Base-by-base conservation (phyloP, 1,284 basidiomycete species). In the Cutaneotrichosporon spelunceum region DNA sequence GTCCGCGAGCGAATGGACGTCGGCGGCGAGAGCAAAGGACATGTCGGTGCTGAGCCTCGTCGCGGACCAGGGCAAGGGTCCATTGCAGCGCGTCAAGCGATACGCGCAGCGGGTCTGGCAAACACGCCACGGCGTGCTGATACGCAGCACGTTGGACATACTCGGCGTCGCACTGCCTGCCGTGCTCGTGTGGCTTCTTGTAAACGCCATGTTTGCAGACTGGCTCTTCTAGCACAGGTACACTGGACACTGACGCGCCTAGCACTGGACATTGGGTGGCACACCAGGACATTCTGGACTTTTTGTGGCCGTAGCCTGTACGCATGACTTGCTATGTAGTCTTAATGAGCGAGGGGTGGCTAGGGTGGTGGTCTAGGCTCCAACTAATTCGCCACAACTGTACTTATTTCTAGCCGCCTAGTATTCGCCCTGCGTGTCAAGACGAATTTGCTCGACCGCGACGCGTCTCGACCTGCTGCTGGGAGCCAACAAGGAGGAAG, bases 11-110 rank as follows among this genome's bases (percentile, higher is more conserved):
- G 77, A 78, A 57, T 77, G 75, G 74, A 62, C 68, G 5, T 55
- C 72, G 7, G 75, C 72, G 3, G 75, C 73, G 6, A 71, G 68
- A 45, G 72, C 72, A 19, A 77, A 75, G 66, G 75, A 78, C 48
- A 72, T 70, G 62, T 65, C 68, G 8, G 66, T 78, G 14, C 60
- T 73, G 45, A 69, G 68, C 36, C 64, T 72, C 11, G 66, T 73
- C 54, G 66, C 68, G 21, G 71, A 70, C 33, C 36, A 36, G 30
- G 11, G 53, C 11, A 34, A 29, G 14, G 27, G 29, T 47, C 53
- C 61, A 57, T 11, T 53, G 42, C 30, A 55, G 2, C 55, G 54
- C 8, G 30, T 44, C 3, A 16, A 34, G 0, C 56, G 44, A 3
- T 61, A 57, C 44, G 14, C 36, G n/a, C 61, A 48, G 53, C 74